phyloP scores from a whole-genome alignment of 1,139 yeast genomes.

The Tardiomyces digboiensis region DNA sequence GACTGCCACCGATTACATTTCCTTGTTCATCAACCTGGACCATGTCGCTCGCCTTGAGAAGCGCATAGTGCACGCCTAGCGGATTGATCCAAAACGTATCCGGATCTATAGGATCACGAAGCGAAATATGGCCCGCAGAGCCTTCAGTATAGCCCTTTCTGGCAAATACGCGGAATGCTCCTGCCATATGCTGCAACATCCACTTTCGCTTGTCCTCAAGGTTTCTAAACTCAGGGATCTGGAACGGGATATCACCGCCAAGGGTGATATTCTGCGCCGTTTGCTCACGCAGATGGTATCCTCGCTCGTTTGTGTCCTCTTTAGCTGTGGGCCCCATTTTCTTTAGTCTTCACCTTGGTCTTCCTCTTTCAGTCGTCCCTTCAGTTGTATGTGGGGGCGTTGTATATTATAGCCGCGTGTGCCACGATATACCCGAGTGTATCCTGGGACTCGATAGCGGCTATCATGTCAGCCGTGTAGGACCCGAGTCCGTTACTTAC shows the following conservation, averaged over 20 bases:
- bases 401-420: too few relatives aligned
- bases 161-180: conserved; percentile 70
- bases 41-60: conserved; percentile 62
- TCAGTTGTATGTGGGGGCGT: too few relatives aligned
- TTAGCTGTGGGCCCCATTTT: not conserved
- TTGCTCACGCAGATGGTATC: not conserved
- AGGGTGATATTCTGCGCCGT: not conserved
- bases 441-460: too few relatives aligned
- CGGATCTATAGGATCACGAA: conserved; percentile 67
- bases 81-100: conserved; percentile 77
- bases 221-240: conserved; percentile 10
- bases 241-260: conserved; percentile 1
- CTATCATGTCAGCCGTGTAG: too few relatives aligned
- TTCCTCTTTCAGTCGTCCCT: too few relatives aligned
- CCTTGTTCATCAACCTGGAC: conserved; percentile 71
- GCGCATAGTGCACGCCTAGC: conserved; percentile 59
- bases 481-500: too few relatives aligned
- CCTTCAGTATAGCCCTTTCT: conserved; percentile 71
- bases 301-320: not conserved
- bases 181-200: conserved; percentile 60
- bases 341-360: too few relatives aligned
- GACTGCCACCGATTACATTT: conserved; percentile 58
- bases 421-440: too few relatives aligned
- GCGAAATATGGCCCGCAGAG: conserved; percentile 71
- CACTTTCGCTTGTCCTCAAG: conserved; percentile 13